These are phyloP conservation scores for Trichoderma sp. DNA, from an alignment of 2,329 filamentous ascomycete species.

Conservation along the genomic window DNA sequence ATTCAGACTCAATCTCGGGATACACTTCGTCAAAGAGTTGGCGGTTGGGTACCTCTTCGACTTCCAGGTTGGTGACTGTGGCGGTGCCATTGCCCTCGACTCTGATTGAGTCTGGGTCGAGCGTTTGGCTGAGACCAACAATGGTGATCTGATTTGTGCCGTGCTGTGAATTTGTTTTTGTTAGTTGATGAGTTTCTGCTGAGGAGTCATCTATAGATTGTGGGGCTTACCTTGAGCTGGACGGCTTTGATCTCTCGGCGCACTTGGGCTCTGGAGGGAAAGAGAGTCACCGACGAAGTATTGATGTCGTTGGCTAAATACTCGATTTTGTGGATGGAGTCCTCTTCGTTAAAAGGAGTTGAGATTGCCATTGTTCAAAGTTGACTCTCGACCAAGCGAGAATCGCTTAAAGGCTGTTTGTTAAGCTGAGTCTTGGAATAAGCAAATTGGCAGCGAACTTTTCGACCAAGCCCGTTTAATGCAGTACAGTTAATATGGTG, in stretches of 20 bases:
- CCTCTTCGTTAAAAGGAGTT: slow-evolving; percentile 39
- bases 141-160: slow-evolving; percentile 63
- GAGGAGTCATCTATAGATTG: background rate
- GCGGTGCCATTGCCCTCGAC: slow-evolving; percentile 61
- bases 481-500: background rate
- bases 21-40: slow-evolving; percentile 58
- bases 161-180: background rate
- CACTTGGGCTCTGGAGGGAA: slow-evolving; percentile 63
- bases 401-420: slow-evolving; percentile 27
- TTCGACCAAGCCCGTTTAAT: background rate
- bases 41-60: slow-evolving; percentile 58
- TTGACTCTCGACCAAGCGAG: background rate
- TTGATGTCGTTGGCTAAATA: slow-evolving; percentile 60
- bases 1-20: slow-evolving; percentile 40
- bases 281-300: slow-evolving; percentile 66
- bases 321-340: slow-evolving; percentile 48
- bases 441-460: background rate
- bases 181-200: background rate
- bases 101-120: slow-evolving; percentile 63
- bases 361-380: slow-evolving; percentile 11
- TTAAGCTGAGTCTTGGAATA: slow-evolving; percentile 32
- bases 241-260: slow-evolving; percentile 63
- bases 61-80: slow-evolving; percentile 63
- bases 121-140: slow-evolving; percentile 57
- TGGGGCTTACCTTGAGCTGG: slow-evolving; percentile 35